A percentile compares a stretch with the other conserved stretches of the same genome.
phyloP scores from a whole-genome alignment of 495 filamentous ascomycete species.

The Penicillium crystallinum region DNA sequence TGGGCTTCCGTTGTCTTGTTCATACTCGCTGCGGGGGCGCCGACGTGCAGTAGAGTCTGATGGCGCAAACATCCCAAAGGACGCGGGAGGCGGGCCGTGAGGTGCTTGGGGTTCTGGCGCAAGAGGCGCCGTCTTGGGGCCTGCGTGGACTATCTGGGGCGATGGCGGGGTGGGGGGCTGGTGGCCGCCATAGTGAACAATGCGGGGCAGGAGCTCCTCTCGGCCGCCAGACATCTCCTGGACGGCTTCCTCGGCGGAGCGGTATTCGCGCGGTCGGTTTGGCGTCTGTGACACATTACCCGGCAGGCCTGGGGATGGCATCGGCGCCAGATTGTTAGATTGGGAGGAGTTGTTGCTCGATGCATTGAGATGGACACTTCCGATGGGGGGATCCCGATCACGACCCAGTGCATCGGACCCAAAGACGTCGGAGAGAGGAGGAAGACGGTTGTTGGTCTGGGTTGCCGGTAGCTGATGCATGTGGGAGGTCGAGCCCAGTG shows the following conservation, averaged over 20 bases:
- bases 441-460: constrained; percentile 88
- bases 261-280: constrained; percentile 76
- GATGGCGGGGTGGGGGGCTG: constrained; percentile 91
- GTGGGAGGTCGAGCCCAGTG: constrained; percentile 79
- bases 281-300: constrained; percentile 45
- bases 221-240: constrained; percentile 83
- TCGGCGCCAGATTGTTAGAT: constrained; percentile 56
- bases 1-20: constrained; percentile 62
- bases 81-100: constrained; percentile 23
- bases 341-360: constrained; percentile 62
- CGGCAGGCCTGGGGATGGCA: constrained; percentile 68
- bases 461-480: constrained; percentile 87
- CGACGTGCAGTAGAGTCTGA: constrained; percentile 56
- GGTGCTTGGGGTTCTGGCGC: constrained; percentile 18
- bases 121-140: constrained; percentile 34
- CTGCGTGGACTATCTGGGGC: constrained; percentile 46
- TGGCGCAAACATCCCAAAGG: constrained; percentile 18
- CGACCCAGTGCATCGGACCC: constrained; percentile 68
- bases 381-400: constrained; percentile 35
- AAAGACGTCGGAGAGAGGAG: constrained; percentile 93
- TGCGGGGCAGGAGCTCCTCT: constrained; percentile 83
- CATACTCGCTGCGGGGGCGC: constrained; percentile 80
- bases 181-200: constrained; percentile 90
- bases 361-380: constrained; percentile 41
- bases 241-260: constrained; percentile 92